Conservation (phyloP, 208 protist genomes). For the Leishmania tarentolae region DNA sequence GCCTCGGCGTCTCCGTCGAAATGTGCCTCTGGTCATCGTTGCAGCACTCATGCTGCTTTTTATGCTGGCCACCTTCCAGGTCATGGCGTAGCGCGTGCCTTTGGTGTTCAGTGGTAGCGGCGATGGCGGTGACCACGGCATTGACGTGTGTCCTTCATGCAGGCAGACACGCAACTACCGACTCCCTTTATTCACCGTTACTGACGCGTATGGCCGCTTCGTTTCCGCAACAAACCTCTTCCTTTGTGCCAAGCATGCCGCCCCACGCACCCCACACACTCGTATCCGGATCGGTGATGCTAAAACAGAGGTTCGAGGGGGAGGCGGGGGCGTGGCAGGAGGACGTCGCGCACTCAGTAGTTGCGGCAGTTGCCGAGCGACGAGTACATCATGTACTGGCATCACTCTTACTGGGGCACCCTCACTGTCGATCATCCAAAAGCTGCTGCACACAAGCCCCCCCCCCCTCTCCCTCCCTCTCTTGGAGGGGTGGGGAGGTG, state of each 20-base stretch:
- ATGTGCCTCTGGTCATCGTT: slow-evolving; percentile 8
- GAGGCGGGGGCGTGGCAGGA: not conserved
- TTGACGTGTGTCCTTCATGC: not conserved
- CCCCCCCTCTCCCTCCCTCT: too few species aligned
- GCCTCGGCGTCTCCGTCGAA: slow-evolving; percentile 15
- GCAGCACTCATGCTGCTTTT: slow-evolving; percentile 16
- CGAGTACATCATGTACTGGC: not conserved
- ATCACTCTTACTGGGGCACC: not conserved
- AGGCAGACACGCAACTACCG: not conserved
- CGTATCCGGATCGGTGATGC: not conserved
- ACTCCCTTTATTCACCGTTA: not conserved
- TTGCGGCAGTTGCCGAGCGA: not conserved
- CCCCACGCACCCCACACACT: not conserved
- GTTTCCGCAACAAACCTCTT: not conserved
- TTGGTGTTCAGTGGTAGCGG: not conserved
- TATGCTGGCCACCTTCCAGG: slow-evolving; percentile 11
- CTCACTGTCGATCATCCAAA: not conserved
- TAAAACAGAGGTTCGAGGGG: not conserved
- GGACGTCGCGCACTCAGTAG: not conserved
- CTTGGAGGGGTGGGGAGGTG: not conserved
- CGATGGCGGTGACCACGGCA: not conserved
- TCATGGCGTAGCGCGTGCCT: not conserved
- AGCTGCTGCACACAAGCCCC: not conserved
- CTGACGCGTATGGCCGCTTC: not conserved
- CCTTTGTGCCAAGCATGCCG: not conserved